These are phyloP conservation scores for Eucalyptus dawsonii DNA, from an alignment of 345 rosid species.

Conservation along the genomic window DNA sequence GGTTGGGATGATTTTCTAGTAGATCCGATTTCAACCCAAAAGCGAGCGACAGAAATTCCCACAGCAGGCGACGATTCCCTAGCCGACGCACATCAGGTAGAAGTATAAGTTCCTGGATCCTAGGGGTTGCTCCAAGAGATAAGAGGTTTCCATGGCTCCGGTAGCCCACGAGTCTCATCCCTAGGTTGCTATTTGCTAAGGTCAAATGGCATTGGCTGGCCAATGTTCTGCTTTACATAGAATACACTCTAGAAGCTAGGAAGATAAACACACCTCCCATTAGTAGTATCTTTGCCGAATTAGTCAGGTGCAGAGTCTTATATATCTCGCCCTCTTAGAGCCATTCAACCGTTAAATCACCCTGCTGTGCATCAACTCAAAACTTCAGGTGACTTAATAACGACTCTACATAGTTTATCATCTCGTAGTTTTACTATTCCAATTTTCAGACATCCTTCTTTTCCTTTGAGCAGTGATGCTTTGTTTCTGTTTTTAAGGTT, in stretches of 20 bases:
- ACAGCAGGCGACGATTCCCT: neutral
- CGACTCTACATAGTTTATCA: neutral
- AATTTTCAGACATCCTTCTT: neutral
- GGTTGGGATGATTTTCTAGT: neutral
- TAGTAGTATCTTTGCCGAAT: neutral
- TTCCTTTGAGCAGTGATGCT: neutral
- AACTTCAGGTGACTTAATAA: neutral
- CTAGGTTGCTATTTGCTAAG: neutral
- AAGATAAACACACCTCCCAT: neutral
- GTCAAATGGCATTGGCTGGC: neutral
- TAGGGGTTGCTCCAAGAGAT: neutral
- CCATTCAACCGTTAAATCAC: neutral
- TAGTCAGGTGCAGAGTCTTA: neutral
- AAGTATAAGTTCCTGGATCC: neutral
- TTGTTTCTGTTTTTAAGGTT: neutral
- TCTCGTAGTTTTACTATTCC: neutral
- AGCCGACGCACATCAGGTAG: neutral
- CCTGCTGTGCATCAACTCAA: neutral
- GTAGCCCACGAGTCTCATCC: neutral
- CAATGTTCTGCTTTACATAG: neutral
- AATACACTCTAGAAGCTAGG: neutral
- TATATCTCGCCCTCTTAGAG: neutral
- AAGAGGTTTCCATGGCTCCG: neutral
- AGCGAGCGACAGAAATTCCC: neutral
- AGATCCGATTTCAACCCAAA: neutral